Conservation (phyloP, 2,329 filamentous ascomycete species). For the Penicillium sp. region DNA sequence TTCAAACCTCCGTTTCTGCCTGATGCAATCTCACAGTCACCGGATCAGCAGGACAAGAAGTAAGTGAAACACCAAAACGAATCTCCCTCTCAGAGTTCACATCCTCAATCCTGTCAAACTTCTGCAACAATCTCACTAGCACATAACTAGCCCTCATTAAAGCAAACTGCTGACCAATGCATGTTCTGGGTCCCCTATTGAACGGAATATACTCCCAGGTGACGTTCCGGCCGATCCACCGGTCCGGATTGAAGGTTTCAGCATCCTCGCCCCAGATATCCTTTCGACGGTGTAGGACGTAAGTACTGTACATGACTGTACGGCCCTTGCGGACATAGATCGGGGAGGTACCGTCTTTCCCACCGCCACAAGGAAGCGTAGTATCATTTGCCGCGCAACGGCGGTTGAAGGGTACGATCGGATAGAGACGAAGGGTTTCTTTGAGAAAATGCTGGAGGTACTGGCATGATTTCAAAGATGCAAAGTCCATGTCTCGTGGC, state of each 20-base stretch:
- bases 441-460: conserved; percentile 1
- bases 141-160: conserved; percentile 23
- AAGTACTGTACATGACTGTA: conserved; percentile 14
- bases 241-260: conserved; percentile 47
- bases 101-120: conserved; percentile 7
- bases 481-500: conserved; percentile 8
- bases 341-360: conserved; percentile 1
- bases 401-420: conserved; percentile 26
- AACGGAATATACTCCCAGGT: conserved; percentile 43
- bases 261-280: conserved; percentile 50
- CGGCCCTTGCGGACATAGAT: conserved; percentile 12
- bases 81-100: background rate
- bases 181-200: conserved; percentile 28
- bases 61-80: background rate
- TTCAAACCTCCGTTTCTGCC: background rate
- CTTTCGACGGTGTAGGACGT: conserved; percentile 47
- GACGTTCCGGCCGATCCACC: conserved; percentile 49
- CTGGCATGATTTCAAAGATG: background rate
- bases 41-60: background rate
- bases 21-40: background rate
- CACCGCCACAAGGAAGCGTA: conserved; percentile 8
- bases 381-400: conserved; percentile 13
- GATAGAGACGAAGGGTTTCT: conserved; percentile 17
- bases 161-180: conserved; percentile 31
- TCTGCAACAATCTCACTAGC: conserved; percentile 24